Conservation (phyloP, 2,329 filamentous ascomycete species). For the Chaetomium sp. region DNA sequence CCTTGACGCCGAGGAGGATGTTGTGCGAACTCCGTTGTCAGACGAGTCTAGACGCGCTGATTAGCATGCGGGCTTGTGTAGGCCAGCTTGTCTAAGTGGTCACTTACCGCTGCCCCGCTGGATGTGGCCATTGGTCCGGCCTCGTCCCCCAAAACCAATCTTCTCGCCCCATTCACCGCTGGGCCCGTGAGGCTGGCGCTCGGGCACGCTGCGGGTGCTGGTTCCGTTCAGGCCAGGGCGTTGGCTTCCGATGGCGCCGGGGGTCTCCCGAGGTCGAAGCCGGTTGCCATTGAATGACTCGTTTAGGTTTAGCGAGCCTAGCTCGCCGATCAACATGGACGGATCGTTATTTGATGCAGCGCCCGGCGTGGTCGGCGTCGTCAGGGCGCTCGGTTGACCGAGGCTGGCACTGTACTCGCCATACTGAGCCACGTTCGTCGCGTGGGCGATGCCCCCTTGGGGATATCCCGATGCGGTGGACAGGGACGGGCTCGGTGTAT, state of each 20-base stretch:
- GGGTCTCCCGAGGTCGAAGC: slow-evolving; percentile 50
- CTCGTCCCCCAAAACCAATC: slow-evolving; percentile 56
- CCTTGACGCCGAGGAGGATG: slow-evolving; percentile 30
- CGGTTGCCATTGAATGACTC: slow-evolving; percentile 50
- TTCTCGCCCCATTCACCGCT: slow-evolving; percentile 59
- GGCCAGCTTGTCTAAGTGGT: neutral
- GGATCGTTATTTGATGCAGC: slow-evolving; percentile 36
- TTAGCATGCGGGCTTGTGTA: slow-evolving; percentile 4
- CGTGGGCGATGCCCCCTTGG: slow-evolving; percentile 37
- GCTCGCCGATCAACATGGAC: slow-evolving; percentile 49
- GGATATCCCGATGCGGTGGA: slow-evolving; percentile 78
- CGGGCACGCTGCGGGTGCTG: slow-evolving; percentile 52
- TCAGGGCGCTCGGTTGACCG: slow-evolving; percentile 41
- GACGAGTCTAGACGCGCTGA: slow-evolving; percentile 33
- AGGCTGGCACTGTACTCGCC: slow-evolving; percentile 48
- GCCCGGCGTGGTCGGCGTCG: slow-evolving; percentile 44
- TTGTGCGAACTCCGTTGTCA: slow-evolving; percentile 34
- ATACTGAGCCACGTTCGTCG: slow-evolving; percentile 44
- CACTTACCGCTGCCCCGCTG: slow-evolving; percentile 63
- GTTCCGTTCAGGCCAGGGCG: slow-evolving; percentile 55
- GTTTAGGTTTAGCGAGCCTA: slow-evolving; percentile 55
- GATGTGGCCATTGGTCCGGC: slow-evolving; percentile 61
- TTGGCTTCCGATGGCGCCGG: slow-evolving; percentile 67
- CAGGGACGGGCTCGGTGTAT: slow-evolving; percentile 88
- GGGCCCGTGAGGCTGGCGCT: slow-evolving; percentile 65